Conservation (phyloP, 192 early-diverging fungal genomes). For the Coemansia sp. region DNA sequence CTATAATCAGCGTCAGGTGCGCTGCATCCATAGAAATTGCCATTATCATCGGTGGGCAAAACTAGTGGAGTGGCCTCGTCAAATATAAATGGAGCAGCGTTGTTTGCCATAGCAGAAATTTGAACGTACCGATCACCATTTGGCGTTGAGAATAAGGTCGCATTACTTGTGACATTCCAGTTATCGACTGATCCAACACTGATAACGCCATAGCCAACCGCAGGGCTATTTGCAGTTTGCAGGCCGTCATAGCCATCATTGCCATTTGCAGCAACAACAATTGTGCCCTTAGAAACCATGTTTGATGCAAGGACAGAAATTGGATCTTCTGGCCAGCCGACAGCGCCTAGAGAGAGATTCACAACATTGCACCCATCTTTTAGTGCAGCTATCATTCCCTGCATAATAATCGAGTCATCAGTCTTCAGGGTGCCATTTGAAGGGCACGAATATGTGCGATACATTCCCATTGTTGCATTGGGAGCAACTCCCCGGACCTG, state of each 20-base stretch:
- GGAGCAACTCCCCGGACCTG: conserved; percentile 79
- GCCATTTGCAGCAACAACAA: conserved; percentile 68
- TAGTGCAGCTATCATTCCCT: conserved; percentile 56
- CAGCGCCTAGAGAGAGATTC: conserved; percentile 60
- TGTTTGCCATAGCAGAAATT: background rate
- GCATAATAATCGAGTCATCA: conserved; percentile 66
- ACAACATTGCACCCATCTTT: conserved; percentile 55
- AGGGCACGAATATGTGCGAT: conserved; percentile 79
- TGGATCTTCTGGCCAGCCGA: conserved; percentile 57
- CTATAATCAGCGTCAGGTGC: background rate
- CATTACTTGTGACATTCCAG: background rate
- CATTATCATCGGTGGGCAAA: background rate
- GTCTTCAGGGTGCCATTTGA: conserved; percentile 58
- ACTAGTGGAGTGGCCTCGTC: background rate
- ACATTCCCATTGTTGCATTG: conserved; percentile 70
- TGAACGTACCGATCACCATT: background rate
- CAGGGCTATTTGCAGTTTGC: conserved; percentile 54
- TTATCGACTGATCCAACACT: conserved; percentile 58
- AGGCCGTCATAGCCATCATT: conserved; percentile 70
- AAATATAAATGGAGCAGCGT: background rate
- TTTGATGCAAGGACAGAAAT: conserved; percentile 47
- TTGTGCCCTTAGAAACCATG: conserved; percentile 50
- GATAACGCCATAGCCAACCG: conserved; percentile 53
- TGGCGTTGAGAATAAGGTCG: background rate
- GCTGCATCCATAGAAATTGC: conserved; percentile 17